These are phyloP conservation scores for Colletotrichum chlorophyti DNA, from an alignment of 2,329 filamentous ascomycete genomes.

Conservation along the genomic window DNA sequence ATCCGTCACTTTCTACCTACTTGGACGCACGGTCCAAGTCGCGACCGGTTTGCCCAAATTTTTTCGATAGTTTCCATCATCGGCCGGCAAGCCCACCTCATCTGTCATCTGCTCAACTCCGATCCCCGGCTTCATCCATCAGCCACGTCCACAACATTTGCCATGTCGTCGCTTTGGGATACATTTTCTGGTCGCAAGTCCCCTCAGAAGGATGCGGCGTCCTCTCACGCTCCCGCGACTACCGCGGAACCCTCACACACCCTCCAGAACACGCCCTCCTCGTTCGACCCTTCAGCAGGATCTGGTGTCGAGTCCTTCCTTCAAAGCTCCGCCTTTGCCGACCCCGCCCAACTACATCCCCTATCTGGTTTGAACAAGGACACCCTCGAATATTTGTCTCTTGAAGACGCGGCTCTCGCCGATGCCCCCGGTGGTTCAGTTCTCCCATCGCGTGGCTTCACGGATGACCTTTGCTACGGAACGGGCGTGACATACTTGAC, in stretches of 20 bases:
- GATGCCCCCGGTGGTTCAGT: constrained; percentile 87
- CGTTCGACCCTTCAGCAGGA: constrained; percentile 75
- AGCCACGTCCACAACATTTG: constrained; percentile 29
- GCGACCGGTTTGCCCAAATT: constrained; percentile 30
- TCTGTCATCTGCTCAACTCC: constrained; percentile 11
- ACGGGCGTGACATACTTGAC: constrained; percentile 92
- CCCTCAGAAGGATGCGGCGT: constrained; percentile 40
- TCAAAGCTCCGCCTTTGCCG: constrained; percentile 76
- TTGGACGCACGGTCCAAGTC: constrained; percentile 30
- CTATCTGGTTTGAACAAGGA: constrained; percentile 93
- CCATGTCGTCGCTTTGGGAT: constrained; percentile 67
- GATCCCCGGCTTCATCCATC: constrained; percentile 21
- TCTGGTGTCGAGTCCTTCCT: constrained; percentile 90
- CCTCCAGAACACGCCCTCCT: constrained; percentile 59
- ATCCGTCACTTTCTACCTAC: constrained; percentile 15
- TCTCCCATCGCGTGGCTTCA: constrained; percentile 94
- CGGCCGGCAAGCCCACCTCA: constrained; percentile 21
- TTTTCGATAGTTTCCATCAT: constrained; percentile 31
- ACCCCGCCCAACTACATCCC: constrained; percentile 89
- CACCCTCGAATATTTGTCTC: constrained; percentile 90
- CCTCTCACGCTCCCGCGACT: constrained; percentile 38
- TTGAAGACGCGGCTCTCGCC: constrained; percentile 90
- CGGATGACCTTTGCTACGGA: constrained; percentile 97
- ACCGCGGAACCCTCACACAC: constrained; percentile 54
- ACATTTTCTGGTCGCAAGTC: constrained; percentile 66